Evolutionary conservation across 164 flowering plant species (phyloP).

Genomic region (Euptelea pleiosperma): DNA sequence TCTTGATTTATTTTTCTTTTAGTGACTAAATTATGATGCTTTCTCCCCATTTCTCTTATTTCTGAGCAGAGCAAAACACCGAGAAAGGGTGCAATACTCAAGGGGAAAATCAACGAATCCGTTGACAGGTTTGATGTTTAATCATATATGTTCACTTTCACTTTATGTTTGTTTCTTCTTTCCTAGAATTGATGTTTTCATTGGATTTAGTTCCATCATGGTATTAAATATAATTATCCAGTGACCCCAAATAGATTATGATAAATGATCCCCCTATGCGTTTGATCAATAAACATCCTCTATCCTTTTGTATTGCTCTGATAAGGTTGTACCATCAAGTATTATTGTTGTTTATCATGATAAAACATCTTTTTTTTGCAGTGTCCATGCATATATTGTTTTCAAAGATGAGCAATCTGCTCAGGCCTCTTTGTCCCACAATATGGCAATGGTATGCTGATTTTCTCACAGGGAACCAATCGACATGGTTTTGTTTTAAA

Average conservation of each 20-base stretch:
- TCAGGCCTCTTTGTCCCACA: slow-evolving; percentile 71
- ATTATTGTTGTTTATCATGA: neutral
- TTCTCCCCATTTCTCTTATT: slow-evolving; percentile 8
- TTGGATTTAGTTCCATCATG: neutral
- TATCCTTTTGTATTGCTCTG: neutral
- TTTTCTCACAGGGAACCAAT: neutral
- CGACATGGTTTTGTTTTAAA: neutral
- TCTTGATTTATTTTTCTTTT: neutral
- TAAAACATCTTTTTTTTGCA: slow-evolving; percentile 36
- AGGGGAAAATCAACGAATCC: slow-evolving; percentile 68
- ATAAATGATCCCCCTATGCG: no score
- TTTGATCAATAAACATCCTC: no score
- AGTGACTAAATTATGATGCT: neutral
- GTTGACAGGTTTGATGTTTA: slow-evolving; percentile 57
- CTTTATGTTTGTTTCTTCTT: neutral
- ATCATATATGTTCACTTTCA: neutral
- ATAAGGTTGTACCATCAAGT: neutral
- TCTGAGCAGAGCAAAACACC: slow-evolving; percentile 66
- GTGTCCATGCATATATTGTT: slow-evolving; percentile 86
- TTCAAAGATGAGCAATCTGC: slow-evolving; percentile 78
- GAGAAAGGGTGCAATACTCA: slow-evolving; percentile 72
- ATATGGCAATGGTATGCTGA: slow-evolving; percentile 75
- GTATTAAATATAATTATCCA: no score
- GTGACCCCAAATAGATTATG: no score
- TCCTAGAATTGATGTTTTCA: no score